These are phyloP conservation scores for Leishmania mexicana DNA, from an alignment of 208 protist genomes.

Conservation along the genomic window DNA sequence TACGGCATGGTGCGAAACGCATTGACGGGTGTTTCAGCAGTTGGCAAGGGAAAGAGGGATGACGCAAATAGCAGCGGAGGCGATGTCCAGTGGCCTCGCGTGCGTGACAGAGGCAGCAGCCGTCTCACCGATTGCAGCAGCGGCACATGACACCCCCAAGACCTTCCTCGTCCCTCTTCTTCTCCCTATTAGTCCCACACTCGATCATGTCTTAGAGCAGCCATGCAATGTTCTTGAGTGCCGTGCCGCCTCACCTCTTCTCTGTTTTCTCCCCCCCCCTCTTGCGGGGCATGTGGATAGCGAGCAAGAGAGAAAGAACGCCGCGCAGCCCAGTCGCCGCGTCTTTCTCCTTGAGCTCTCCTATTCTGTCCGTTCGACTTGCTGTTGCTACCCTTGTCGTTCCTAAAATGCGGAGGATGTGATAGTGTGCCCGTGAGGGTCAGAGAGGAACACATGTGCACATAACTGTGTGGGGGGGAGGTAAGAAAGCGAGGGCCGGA, in stretches of 20 bases:
- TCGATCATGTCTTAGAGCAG: not conserved
- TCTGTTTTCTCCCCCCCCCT: not conserved
- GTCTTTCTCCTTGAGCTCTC: not conserved
- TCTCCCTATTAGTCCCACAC: not conserved
- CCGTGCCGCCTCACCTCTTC: not conserved
- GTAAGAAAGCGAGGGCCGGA: not conserved
- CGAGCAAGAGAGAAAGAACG: too few relatives aligned
- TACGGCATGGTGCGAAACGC: not conserved
- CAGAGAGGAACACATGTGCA: not conserved
- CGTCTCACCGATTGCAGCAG: not conserved
- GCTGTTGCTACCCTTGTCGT: not conserved
- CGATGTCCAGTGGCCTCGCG: not conserved
- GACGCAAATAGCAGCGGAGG: not conserved
- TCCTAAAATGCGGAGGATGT: not conserved
- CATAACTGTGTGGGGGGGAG: not conserved
- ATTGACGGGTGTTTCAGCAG: not conserved
- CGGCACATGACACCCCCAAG: not conserved
- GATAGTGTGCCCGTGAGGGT: too few relatives aligned
- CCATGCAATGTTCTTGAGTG: not conserved
- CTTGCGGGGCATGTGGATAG: not conserved
- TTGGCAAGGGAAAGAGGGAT: not conserved
- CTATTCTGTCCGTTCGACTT: not conserved
- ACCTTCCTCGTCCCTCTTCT: not conserved
- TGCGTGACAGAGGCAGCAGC: not conserved
- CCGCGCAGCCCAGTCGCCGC: not conserved